Base-by-base conservation (phyloP, 805 yeast genomes). In the Cephaloascus fragrans region DNA sequence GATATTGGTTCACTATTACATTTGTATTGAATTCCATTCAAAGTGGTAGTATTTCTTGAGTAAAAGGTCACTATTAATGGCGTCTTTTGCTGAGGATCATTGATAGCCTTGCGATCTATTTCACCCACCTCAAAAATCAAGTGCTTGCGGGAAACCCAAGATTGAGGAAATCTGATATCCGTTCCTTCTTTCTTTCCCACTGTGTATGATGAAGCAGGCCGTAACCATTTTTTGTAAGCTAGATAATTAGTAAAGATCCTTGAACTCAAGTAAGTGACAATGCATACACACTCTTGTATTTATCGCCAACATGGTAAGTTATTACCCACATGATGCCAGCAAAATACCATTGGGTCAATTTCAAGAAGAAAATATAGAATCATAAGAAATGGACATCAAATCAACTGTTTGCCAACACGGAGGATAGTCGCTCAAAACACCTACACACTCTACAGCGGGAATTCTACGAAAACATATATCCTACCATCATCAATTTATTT, bases 121-220 rank as follows among this genome's bases (percentile, higher is more conserved):
- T 47, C 39, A 5, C 32, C 34, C 9, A 36, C 37, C 4, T 18
- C 19, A 18, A 47, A 38, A 28, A 18, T 29, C 10, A 47, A 37
- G 29, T 47, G 49, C 2, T 20, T 34, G 4, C 43, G 39, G 19
- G 49, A 44, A 12, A 46, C 40, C 4, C 39, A 35, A 3, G 37
- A 20, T 12, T 41, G 35, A 12, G 41, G 37, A 1, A 43, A 20
- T 12, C 28, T 26, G 17, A 45, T 41, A 6, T 34, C n/a, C 16
- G 37, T 34, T 4, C 31, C 32, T 5, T 38, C n/a, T 4, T 18
- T 23, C 10, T 45, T 32, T 4, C 50, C 50, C 1, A 45, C 12
- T 1, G 44, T 38, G 31, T 43, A 43, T 1, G 15, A 31, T 1
- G 17, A 32, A 4, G 8, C 15, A 8, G 33, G 33, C n/a, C 18